Evolutionary conservation across 345 rosid species (phyloP).

Genomic region (Bruguiera sexangula): DNA sequence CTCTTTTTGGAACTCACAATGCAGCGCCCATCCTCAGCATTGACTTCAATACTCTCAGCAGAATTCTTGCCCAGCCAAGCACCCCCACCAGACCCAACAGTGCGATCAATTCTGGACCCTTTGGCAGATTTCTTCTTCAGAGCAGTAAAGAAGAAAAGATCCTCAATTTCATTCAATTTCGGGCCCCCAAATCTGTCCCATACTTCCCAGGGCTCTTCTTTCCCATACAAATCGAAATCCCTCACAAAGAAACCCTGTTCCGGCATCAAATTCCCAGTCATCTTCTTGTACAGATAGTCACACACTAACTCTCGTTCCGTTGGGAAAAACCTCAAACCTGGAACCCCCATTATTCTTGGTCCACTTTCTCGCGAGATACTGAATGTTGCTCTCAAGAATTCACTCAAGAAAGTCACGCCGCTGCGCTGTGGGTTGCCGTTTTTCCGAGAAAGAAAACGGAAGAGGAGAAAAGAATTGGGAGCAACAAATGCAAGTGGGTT

Average conservation of each 20-base stretch:
- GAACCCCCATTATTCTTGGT: background rate
- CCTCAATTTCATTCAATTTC: background rate
- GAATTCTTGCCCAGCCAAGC: background rate
- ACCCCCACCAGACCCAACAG: background rate
- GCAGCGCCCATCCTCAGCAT: background rate
- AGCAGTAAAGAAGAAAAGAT: background rate
- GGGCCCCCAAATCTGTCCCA: background rate
- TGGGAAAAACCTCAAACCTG: background rate
- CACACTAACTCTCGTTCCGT: background rate
- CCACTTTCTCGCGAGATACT: too few species aligned
- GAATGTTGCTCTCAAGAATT: too few species aligned
- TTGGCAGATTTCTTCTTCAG: background rate
- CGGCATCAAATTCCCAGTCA: background rate
- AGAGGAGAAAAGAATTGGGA: too few species aligned
- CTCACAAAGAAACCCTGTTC: background rate
- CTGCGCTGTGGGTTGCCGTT: too few species aligned
- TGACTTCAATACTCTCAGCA: background rate
- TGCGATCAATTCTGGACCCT: background rate
- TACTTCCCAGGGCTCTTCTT: background rate
- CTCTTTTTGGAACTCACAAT: background rate
- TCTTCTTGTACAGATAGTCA: background rate
- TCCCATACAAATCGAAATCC: background rate
- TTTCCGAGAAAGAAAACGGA: too few species aligned
- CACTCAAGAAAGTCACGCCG: too few species aligned
- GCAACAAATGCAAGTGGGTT: too few species aligned